Percentiles rank a stretch among this genome's conserved stretches.
phyloP scores from a whole-genome alignment of 2,329 filamentous ascomycete species.

The Hypomyces rosellus region DNA sequence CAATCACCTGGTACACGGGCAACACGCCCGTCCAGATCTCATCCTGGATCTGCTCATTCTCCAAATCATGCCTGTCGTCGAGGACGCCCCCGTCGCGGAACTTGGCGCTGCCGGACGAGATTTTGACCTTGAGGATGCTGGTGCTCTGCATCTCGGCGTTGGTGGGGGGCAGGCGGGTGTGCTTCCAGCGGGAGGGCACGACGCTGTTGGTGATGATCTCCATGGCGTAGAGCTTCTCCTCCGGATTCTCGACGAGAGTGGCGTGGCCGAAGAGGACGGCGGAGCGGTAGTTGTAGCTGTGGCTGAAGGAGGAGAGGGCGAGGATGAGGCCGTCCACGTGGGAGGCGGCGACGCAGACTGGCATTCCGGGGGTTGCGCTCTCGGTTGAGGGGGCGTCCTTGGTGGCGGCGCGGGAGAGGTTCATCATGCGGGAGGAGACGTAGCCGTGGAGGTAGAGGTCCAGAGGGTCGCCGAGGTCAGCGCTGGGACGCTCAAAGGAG shows the following conservation, averaged over 20 bases:
- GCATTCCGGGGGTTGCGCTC: slow-evolving; percentile 42
- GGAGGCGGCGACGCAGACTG: slow-evolving; percentile 65
- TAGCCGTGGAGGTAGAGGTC: slow-evolving; percentile 83
- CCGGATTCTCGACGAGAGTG: slow-evolving; percentile 55
- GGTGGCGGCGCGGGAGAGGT: slow-evolving; percentile 39
- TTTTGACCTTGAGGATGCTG: slow-evolving; percentile 60
- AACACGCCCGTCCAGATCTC: slow-evolving; percentile 52
- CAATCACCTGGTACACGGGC: slow-evolving; percentile 58
- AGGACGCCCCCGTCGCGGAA: slow-evolving; percentile 57
- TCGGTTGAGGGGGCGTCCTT: neutral
- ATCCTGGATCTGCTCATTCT: slow-evolving; percentile 34
- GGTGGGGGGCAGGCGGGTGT: slow-evolving; percentile 64
- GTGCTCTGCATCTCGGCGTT: slow-evolving; percentile 70
- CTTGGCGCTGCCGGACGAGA: slow-evolving; percentile 71
- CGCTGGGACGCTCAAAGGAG: slow-evolving; percentile 58
- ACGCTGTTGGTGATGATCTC: slow-evolving; percentile 69
- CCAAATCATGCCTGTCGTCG: slow-evolving; percentile 45
- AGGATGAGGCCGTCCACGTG: slow-evolving; percentile 76
- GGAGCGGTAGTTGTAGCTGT: slow-evolving; percentile 83
- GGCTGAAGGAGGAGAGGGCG: slow-evolving; percentile 69
- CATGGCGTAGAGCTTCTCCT: slow-evolving; percentile 75
- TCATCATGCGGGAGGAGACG: slow-evolving; percentile 71
- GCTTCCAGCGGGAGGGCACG: slow-evolving; percentile 61
- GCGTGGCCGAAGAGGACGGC: slow-evolving; percentile 73
- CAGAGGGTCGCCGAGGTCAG: slow-evolving; percentile 56